Evolutionary conservation across 495 filamentous ascomycete species (phyloP).

Genomic region (Podospora tetraspora): DNA sequence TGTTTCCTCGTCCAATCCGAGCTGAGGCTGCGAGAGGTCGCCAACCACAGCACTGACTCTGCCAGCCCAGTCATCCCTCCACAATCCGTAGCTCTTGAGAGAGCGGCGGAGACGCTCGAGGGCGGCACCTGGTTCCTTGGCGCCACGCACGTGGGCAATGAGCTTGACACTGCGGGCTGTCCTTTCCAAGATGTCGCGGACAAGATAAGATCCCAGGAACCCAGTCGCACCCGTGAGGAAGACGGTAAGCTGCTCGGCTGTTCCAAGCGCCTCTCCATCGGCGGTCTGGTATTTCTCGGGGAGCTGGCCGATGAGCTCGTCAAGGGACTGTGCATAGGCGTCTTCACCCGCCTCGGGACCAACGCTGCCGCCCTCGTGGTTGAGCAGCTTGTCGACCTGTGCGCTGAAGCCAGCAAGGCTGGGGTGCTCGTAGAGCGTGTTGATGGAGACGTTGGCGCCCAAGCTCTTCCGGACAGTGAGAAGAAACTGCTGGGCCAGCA

Average conservation of each 20-base stretch:
- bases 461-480: constrained; percentile 57
- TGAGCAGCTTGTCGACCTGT: constrained; percentile 62
- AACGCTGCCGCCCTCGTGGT: constrained; percentile 28
- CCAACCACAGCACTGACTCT: constrained; percentile 64
- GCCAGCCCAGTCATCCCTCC: constrained; percentile 63
- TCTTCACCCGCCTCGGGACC: constrained; percentile 57
- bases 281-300: constrained; percentile 36
- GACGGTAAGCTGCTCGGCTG: constrained; percentile 49
- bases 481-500: constrained; percentile 83
- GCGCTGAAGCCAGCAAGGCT: constrained; percentile 67
- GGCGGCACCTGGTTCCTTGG: constrained; percentile 45
- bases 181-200: constrained; percentile 66
- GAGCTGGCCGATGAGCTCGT: constrained; percentile 35
- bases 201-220: constrained; percentile 79
- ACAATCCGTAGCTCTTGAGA: constrained; percentile 71
- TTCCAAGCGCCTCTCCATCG: constrained; percentile 24
- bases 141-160: constrained; percentile 70
- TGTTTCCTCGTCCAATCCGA: constrained; percentile 58
- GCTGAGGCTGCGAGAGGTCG: constrained; percentile 62
- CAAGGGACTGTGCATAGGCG: constrained; percentile 57
- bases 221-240: constrained; percentile 91
- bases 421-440: constrained; percentile 67
- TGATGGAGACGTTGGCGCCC: constrained; percentile 67
- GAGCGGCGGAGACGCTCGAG: constrained; percentile 49
- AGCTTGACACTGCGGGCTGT: constrained; percentile 55